Base-by-base conservation (phyloP, 768 basidiomycete genomes). In the Strobilomyces dryophilus region DNA sequence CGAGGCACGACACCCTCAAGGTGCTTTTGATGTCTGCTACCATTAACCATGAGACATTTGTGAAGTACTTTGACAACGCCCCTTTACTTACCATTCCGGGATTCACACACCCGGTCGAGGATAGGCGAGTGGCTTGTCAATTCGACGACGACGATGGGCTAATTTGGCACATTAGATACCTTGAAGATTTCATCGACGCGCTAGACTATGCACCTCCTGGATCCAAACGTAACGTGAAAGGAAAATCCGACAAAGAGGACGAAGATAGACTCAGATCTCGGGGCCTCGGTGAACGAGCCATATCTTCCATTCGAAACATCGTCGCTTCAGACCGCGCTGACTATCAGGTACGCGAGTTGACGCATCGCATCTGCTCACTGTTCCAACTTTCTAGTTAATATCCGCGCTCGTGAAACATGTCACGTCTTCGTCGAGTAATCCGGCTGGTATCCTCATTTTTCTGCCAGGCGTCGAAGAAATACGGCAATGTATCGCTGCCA, bases 21-120 rank as follows among this genome's bases (percentile, higher is more conserved):
- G 77, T 98, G 20, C 71, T 95, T 20, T 77, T 95, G 43, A 97
- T 97, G 93, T 92, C 89, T 31, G 95, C 95, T 5, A 98, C 95
- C 0, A 95, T 95, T 69, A 95, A 97, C 62, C 90, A 93, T 54
- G 78, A 89, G 56, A 81, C 77, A n/a, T 94, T 93, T 60, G 74
- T 85, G 45, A 77, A 80, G 51, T 98, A 98, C 67, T 97, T 95
- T 64, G 67, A 81, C 46, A 77, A 80, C 20, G 92, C 92, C 4
- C 92, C 95, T 1, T 74, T 90, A 44, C 72, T 97, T 49, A 79
- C 77, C 26, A 97, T 98, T 26, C 91, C 92, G 4, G 95, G 95
- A 1, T 82, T 83, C 59, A 80, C 87, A 1, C 75, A 89, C 65
- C 91, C 89, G 3, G 86, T 95, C 5, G 75, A 75, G 34, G 90